Evolutionary conservation across 768 basidiomycete genomes (phyloP), one percentile per base, ranked within the genome.

Genomic region (Stropharia rugosoannulata): DNA sequence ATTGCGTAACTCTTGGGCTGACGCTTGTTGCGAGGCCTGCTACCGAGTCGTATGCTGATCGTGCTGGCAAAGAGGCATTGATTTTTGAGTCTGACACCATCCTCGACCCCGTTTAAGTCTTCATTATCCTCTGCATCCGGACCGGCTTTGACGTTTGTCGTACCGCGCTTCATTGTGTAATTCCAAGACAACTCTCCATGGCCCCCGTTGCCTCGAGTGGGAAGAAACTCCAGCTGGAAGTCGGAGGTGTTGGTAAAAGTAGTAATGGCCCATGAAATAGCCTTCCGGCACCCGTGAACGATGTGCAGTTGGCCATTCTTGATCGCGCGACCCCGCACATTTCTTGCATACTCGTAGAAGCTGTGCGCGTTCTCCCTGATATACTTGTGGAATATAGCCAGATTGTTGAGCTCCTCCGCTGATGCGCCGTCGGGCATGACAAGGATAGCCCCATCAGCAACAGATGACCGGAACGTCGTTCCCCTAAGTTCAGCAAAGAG

Each of bases 261-360:
- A 5, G 65, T 64, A 22, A 64, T 62, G 12, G 59, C 67, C 65
- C 66, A 69, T 7, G 63, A 60, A 4, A 42, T 51, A 2, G 63
- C 53, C 42, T 68, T 68, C 43, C 66, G 66, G 40, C 56, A 59
- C 2, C 68, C 67, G 9, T 61, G 57, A 4, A 70, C 64, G 15
- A 70, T 58, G 43, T 66, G 65, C 9, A 70, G 22, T 15, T 68
- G 64, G 2, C 66, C 67, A 47, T 65, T 67, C 29, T 51, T 51
- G 5, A 56, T 54, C 18, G 55, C 45, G 16, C 62, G 54, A 5
- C 65, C 67, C 10, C 57, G 54, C 11, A 35, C 29, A 9, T 49
- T 61, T 18, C 59, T 64, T 4, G 46, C 57, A 41, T 54, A 65
- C 2, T 40, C 27, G 51, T 65, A 64, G 59, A 61, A 64, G 29